These are phyloP conservation scores for Elaeis oleifera DNA, from an alignment of 202 grass and related monocot genomes.

Conservation along the genomic window DNA sequence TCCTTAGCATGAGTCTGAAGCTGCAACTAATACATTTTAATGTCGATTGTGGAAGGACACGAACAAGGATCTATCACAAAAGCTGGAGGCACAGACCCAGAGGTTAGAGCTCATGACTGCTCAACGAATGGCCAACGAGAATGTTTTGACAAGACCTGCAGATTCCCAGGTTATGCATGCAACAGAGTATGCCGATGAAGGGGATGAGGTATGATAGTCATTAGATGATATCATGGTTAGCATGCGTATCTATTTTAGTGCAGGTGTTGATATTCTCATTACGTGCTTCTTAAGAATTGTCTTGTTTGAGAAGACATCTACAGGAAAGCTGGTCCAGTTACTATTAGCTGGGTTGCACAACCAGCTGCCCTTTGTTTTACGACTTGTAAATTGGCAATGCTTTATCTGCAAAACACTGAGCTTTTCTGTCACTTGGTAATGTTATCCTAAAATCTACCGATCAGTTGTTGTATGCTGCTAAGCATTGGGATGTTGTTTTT, in stretches of 20 bases:
- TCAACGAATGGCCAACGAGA: conserved; percentile 66
- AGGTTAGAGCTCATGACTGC: conserved; percentile 75
- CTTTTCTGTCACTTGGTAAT: too few species aligned
- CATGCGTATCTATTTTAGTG: too few species aligned
- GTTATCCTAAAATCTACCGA: too few species aligned
- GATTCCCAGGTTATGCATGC: conserved; percentile 50
- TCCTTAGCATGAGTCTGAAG: too few species aligned
- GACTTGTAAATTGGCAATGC: too few species aligned
- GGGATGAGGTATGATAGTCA: conserved; percentile 68
- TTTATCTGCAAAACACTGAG: too few species aligned
- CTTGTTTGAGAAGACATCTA: too few species aligned
- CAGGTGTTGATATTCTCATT: too few species aligned
- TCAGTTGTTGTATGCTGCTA: background rate
- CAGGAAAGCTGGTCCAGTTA: too few species aligned
- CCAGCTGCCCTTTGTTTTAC: too few species aligned
- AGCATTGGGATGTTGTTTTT: background rate
- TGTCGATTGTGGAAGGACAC: conserved; percentile 47
- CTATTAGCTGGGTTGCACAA: too few species aligned
- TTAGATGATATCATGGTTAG: background rate
- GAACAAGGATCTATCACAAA: conserved; percentile 87
- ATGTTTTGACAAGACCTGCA: conserved; percentile 44
- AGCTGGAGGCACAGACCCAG: conserved; percentile 86
- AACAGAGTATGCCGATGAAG: conserved; percentile 88
- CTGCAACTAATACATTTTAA: conserved; percentile 18
- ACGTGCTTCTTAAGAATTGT: too few species aligned